Conservation (phyloP, 495 filamentous ascomycete genomes). For the Aspergillus affinis region DNA sequence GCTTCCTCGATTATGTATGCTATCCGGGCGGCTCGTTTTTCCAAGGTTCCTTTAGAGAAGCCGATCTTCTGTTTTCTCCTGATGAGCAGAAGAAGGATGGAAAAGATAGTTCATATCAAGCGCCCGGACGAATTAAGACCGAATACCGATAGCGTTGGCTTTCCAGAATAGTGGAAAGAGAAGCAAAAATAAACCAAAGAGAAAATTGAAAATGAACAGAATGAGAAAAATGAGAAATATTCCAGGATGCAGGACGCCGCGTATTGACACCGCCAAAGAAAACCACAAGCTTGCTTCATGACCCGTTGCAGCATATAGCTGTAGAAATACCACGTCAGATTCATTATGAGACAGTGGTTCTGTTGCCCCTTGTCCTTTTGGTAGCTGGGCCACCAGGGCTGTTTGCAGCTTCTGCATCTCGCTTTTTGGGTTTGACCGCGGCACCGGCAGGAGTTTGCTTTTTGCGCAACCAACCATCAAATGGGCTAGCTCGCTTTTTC, state of each 20-base stretch:
- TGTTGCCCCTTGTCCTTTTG: conserved; percentile 31
- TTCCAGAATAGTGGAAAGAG: background rate
- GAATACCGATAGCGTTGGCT: background rate
- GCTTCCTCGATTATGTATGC: too few species aligned
- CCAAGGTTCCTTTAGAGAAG: too few species aligned
- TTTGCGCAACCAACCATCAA: conserved; percentile 62
- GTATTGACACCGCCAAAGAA: background rate
- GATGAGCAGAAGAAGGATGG: background rate
- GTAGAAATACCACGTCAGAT: background rate
- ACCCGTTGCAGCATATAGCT: background rate
- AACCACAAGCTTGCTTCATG: background rate
- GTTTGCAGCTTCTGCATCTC: conserved; percentile 28
- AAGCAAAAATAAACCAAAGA: background rate
- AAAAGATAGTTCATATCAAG: background rate
- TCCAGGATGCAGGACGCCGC: background rate
- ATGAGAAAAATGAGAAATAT: background rate
- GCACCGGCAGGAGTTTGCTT: conserved; percentile 43
- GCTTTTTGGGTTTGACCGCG: conserved; percentile 29
- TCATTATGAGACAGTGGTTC: conserved; percentile 14
- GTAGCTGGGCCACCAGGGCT: conserved; percentile 27
- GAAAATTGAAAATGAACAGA: too few species aligned
- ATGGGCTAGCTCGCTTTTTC: conserved; percentile 58
- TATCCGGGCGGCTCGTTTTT: too few species aligned
- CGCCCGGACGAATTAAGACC: background rate
- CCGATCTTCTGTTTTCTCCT: background rate